Base-by-base conservation (phyloP, 192 early-diverging fungal genomes). In the Coemansia sp. region DNA sequence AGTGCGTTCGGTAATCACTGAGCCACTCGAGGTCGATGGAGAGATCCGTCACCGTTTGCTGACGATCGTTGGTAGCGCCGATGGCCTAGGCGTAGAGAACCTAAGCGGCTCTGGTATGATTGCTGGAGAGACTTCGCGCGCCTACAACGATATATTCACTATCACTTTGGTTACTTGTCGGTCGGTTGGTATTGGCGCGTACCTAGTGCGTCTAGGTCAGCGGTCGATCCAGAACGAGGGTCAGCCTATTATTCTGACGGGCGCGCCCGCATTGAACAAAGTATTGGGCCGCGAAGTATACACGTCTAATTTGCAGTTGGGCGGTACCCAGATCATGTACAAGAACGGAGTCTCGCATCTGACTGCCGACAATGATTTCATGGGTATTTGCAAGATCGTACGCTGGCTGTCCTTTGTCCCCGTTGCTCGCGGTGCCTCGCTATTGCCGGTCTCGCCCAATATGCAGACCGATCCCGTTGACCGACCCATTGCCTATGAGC, bases 321-420 rank as follows among this genome's bases (percentile, higher is more conserved):
- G 97, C 65, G 97, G 97, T 55, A 98, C 96, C 29, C 96, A 97
- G 84, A 97, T 99, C 84, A 99, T 99, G 97, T 94, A 93, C 88
- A 94, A 94, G 86, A 99, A 99, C 86, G 97, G 97, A 67, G 94
- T 99, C 6, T 97, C 97, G 15, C 96, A 99, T 73, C 85, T 98
- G 80, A 95, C 95, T 4, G 96, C 95, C 29, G 89, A 96, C 68
- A 96, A 99, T 82, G 96, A 98, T 76, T 92, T 97, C 71, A 88
- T 91, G 64, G 96, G 95, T 73, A 94, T 99, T 63, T 79, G 86
- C 68, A 92, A 97, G 87, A 95, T 98, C 70, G 76, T 97, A 59
- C 90, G 93, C 79, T 99, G 97, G 97, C 81, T 99, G 49, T 87
- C 92, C 24, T 99, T 92, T 78, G 89, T 99, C 51, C 97, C 97